phyloP scores from a whole-genome alignment of 768 basidiomycete species.

The Serendipita sp. region DNA sequence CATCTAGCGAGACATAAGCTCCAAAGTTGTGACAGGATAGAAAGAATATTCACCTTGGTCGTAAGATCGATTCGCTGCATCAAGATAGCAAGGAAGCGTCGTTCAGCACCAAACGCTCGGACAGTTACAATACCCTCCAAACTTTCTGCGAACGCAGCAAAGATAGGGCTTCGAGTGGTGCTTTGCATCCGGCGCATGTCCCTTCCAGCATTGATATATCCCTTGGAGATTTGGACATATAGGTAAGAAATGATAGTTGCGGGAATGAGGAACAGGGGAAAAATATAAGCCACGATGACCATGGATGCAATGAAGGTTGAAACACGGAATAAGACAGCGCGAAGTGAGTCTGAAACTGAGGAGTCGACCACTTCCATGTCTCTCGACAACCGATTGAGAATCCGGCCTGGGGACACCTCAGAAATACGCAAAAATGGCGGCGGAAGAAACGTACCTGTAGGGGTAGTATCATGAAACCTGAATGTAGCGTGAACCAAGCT shows the following conservation, averaged over 20 bases:
- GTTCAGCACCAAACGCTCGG: slow-evolving; percentile 14
- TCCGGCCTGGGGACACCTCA: slow-evolving; percentile 10
- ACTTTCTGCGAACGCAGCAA: slow-evolving; percentile 16
- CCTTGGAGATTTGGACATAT: slow-evolving; percentile 5
- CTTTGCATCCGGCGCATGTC: slow-evolving; percentile 23
- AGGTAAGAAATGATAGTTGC: slow-evolving; percentile 7
- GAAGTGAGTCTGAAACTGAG: slow-evolving; percentile 4
- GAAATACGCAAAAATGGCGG: background rate
- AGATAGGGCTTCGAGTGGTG: slow-evolving; percentile 18
- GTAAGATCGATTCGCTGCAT: slow-evolving; percentile 7
- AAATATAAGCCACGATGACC: slow-evolving; percentile 13
- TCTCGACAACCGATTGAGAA: slow-evolving; percentile 17
- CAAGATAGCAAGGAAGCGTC: slow-evolving; percentile 9
- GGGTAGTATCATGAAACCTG: slow-evolving; percentile 15
- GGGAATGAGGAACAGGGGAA: slow-evolving; percentile 9
- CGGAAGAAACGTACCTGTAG: slow-evolving; percentile 7
- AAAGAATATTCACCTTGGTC: slow-evolving; percentile 7
- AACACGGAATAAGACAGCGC: slow-evolving; percentile 4
- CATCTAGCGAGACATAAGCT: slow-evolving; percentile 7
- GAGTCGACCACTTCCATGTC: slow-evolving; percentile 16
- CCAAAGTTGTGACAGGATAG: background rate
- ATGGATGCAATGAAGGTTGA: slow-evolving; percentile 8
- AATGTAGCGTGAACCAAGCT: slow-evolving; percentile 13
- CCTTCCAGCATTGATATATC: slow-evolving; percentile 16
- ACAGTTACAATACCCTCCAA: slow-evolving; percentile 17